Evolutionary conservation across 2,329 filamentous ascomycete genomes (phyloP).

Genomic region (Aaosphaeria pasadenensis): DNA sequence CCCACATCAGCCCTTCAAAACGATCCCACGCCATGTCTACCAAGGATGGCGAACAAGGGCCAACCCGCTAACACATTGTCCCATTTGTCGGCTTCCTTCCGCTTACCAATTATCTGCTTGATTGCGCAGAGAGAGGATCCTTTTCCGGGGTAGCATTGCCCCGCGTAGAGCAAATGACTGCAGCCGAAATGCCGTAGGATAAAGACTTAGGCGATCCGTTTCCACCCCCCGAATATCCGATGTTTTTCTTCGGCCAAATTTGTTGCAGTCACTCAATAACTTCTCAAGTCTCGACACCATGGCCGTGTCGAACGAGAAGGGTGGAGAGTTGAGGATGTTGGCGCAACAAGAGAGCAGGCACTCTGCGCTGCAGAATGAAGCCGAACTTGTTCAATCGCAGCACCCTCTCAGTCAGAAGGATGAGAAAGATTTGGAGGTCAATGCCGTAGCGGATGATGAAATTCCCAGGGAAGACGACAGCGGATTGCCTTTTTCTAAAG

Average conservation of each 20-base stretch:
- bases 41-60: too few species aligned
- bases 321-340: too few species aligned
- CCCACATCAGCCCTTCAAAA: too few species aligned
- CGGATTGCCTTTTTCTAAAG: constrained; percentile 27
- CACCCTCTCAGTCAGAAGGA: constrained; percentile 7
- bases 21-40: too few species aligned
- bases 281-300: too few species aligned
- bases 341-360: background rate
- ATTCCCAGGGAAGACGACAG: background rate
- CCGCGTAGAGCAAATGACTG: background rate
- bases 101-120: too few species aligned
- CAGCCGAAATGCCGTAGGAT: background rate
- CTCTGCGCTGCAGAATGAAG: constrained; percentile 1
- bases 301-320: background rate
- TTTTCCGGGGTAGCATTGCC: background rate
- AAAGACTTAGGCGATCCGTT: background rate
- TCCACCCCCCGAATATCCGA: too few species aligned
- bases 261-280: too few species aligned
- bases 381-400: constrained; percentile 6
- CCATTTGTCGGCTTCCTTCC: too few species aligned
- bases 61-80: too few species aligned
- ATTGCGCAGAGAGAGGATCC: too few species aligned
- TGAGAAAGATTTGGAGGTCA: constrained; percentile 3
- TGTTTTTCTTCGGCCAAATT: too few species aligned
- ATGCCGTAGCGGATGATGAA: background rate